These are phyloP conservation scores for Hypoxylon intermedium DNA, from an alignment of 495 filamentous ascomycete genomes.

Conservation along the genomic window DNA sequence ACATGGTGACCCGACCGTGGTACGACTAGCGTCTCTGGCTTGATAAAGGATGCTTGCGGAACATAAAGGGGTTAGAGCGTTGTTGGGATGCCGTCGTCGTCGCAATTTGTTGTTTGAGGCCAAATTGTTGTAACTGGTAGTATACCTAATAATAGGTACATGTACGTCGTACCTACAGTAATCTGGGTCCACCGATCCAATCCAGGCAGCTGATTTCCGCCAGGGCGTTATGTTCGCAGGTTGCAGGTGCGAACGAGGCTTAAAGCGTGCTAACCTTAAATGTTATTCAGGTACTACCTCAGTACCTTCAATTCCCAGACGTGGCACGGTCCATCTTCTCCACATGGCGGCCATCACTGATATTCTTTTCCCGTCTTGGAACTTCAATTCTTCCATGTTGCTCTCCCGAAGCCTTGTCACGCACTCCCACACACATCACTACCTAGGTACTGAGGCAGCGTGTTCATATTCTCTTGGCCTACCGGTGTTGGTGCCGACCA, in stretches of 20 bases:
- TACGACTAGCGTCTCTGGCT: not conserved
- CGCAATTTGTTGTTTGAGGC: constrained; percentile 14
- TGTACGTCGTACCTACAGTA: constrained; percentile 14
- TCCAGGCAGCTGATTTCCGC: constrained; percentile 10
- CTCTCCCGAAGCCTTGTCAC: too few relatives aligned
- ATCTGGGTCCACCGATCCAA: constrained; percentile 19
- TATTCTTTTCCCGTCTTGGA: too few relatives aligned
- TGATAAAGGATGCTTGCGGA: not conserved
- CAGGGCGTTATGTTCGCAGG: constrained; percentile 20
- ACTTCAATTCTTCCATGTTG: too few relatives aligned
- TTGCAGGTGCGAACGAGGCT: constrained; percentile 19
- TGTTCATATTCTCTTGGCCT: not conserved
- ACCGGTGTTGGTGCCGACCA: not conserved
- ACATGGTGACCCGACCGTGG: constrained; percentile 47
- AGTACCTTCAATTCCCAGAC: too few relatives aligned
- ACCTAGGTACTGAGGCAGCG: not conserved
- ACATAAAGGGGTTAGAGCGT: not conserved
- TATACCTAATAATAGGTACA: constrained; percentile 33
- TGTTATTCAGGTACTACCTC: too few relatives aligned
- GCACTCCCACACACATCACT: too few relatives aligned
- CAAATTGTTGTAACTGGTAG: constrained; percentile 25
- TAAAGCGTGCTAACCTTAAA: not conserved
- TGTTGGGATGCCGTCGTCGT: not conserved
- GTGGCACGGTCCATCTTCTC: too few relatives aligned
- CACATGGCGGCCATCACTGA: too few relatives aligned